Base-by-base conservation (phyloP, 805 yeast genomes). In the Ogataea trehaloabstinens region DNA sequence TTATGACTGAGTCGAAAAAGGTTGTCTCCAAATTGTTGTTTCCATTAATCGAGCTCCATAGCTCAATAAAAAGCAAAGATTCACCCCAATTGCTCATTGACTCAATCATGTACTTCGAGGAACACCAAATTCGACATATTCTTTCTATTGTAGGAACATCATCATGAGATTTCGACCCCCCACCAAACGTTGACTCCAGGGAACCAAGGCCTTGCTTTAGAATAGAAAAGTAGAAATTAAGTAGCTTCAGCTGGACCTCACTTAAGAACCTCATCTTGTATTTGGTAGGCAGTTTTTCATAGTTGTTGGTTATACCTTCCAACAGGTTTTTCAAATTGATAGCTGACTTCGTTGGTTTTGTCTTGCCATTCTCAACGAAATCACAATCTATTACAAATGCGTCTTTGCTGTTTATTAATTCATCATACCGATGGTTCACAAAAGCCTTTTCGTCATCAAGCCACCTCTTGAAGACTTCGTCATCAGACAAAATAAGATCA, bases 321-420 rank as follows among this genome's bases (percentile, higher is more conserved):
- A 84, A 59, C 29, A 85, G 56, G 48, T 78, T 79, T 30, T 69
- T 69, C 43, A 84, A 56, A 34, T 76, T 74, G 27, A 71, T 65
- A 0, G 89, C 78, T 1, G 87, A 75, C 44, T 73, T 73, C 0
- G 88, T 82, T 0, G 91, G 89, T 43, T 71, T 72, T 0, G 78
- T 69, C 36, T 59, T 58, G 5, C 57, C 58, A n/a, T 41, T 45
- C 32, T 63, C 70, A 7, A 61, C 70, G 12, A 67, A 68, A 35
- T 84, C 90, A 44, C 60, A 64, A 51, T 84, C 90, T 21, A 83
- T 73, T 3, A 57, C 59, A 56, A 81, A 78, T 0, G 85, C 78
- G 46, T 73, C 68, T 0, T 65, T 48, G 1, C 72, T 54, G 2
- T 63, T 61, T 3, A 78, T 52, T 16, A 82, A 74, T 44, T 77